Percentiles rank a stretch among this genome's conserved stretches.
Conservation (phyloP, 2,329 filamentous ascomycete genomes). For the Leptographium radiaticola region DNA sequence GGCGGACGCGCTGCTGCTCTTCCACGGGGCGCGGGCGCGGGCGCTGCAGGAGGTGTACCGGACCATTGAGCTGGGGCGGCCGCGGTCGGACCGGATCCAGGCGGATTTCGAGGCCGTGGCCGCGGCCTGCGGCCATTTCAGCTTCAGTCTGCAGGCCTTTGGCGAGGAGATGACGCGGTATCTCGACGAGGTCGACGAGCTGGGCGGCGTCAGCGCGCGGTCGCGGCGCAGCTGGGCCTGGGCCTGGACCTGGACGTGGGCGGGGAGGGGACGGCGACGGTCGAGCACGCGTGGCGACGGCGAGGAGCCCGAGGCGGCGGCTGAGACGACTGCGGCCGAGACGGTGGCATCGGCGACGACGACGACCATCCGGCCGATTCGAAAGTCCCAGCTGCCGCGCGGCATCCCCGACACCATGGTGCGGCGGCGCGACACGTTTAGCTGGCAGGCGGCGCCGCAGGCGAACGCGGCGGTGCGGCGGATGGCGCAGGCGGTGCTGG, state of each 20-base stretch:
- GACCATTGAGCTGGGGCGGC: conserved; percentile 58
- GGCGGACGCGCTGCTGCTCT: conserved; percentile 65
- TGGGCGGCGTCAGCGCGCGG: conserved; percentile 58
- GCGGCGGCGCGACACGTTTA: conserved; percentile 37
- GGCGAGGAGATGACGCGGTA: conserved; percentile 80
- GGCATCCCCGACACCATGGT: conserved; percentile 43
- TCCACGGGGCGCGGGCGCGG: conserved; percentile 59
- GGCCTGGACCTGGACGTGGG: too few relatives aligned
- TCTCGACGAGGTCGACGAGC: conserved; percentile 69
- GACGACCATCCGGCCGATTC: conserved; percentile 26
- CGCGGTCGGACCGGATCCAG: conserved; percentile 60
- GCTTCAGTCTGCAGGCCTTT: conserved; percentile 80
- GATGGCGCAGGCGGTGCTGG: conserved; percentile 32
- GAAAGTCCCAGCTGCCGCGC: conserved; percentile 39
- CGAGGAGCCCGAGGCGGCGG: conserved; percentile 12
- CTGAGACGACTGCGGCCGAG: neutral
- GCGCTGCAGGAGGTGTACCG: conserved; percentile 72
- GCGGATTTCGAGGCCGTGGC: conserved; percentile 96
- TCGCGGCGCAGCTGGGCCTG: conserved; percentile 55
- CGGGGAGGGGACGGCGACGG: too few relatives aligned
- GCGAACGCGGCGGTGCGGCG: conserved; percentile 29
- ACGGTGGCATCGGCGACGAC: neutral
- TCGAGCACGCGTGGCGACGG: too few relatives aligned
- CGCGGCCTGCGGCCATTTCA: conserved; percentile 95
- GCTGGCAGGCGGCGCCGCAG: conserved; percentile 41